Evolutionary conservation across 1,139 yeast species (phyloP), one percentile per base, ranked within the genome.

Genomic region (Hyphopichia burtonii): DNA sequence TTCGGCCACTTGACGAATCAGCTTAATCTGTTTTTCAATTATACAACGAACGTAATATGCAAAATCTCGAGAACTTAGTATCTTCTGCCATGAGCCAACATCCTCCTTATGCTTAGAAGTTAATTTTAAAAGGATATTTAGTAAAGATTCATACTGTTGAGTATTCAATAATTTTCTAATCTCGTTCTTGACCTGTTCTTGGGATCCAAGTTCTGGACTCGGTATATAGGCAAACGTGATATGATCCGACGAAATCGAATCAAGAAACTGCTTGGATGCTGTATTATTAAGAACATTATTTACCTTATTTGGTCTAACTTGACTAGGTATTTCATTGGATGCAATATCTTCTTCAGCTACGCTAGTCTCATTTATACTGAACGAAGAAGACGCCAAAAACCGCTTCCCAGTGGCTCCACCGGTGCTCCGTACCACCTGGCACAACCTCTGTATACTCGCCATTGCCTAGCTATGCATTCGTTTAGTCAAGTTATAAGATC

Each of bases 41-140:
- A 68, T 44, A 14, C 48, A 39, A 15, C 53, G 41, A 22, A 67
- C 49, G 47, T 65, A 56, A 34, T 50, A 59, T 4, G 66, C 54
- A 15, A 35, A 23, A 16, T 35, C 37, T 17, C 15, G 31, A 8
- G 6, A 7, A 27, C 31, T 35, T 10, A 35, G 20, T 11, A 15
- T 10, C 3, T 9, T 12, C 18, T 17, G 16, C 38, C 38, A 30
- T 9, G 38, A 17, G 6, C n/a, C 4, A 4, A 18, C 32, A 19
- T 17, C 22, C 6, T 18, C 17, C 10, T n/a, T 18, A 25, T 25
- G n/a, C 28, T 11, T 5, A 4, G 25, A 16, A 11, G 38, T 36
- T 12, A 27, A n/a, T 28, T 36, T 28, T 7, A 36, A 15, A 3
- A 36, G 12, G n/a, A 28, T 25, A 4, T 27, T 4, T 7, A 36